Evolutionary conservation across 164 flowering plant genomes (phyloP), one percentile per base, ranked within the genome.

Genomic region (Kalanchoe fedtschenkoi): DNA sequence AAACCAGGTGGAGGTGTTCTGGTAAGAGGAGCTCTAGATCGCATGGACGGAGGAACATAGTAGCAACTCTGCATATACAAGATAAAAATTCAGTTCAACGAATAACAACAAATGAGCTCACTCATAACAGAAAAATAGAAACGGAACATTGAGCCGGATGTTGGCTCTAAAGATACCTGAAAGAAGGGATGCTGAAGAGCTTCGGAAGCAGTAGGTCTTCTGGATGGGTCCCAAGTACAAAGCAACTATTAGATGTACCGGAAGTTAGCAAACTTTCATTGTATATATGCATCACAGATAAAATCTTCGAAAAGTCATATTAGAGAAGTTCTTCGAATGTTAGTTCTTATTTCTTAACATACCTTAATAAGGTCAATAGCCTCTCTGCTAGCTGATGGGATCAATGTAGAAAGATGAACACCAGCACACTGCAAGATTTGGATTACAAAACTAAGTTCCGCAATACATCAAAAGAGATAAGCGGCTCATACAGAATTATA

Each of bases 1-100:
- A 68, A 58, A 86, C 96, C 91, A 69, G 92, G 72, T 62, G 95
- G 99, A 68, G 99, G 96, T n/a, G 95, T 88, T 66, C 87, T 79
- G 51, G 74, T 60, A 22, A 66, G 65, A 43, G 83, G 63, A 63
- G 83, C 67, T 70, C 78, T 84, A n/a, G 80, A 3, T 17, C 93
- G 95, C 53, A 91, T 92, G 6, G 91, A 82, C 59, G 99, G 99
- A 16, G 97, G 99, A 51, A 95, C 77, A 69, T 95, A 91, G 53
- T 70, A 87, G 79, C 97, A 88, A 61, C 85, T 76, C 99, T 95
- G 96, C 66, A 66, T 38, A 69, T 26, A 14, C 13, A 33, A 63
- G 33, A 15, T 10, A 65, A 41, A 15, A 61, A 17, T 5, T 15
- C 17, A 62, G 5, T 33, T 16, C 30, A 15, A 68, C 6, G 19